Evolutionary conservation across 768 basidiomycete species (phyloP).

Genomic region (Auricularia sp.): DNA sequence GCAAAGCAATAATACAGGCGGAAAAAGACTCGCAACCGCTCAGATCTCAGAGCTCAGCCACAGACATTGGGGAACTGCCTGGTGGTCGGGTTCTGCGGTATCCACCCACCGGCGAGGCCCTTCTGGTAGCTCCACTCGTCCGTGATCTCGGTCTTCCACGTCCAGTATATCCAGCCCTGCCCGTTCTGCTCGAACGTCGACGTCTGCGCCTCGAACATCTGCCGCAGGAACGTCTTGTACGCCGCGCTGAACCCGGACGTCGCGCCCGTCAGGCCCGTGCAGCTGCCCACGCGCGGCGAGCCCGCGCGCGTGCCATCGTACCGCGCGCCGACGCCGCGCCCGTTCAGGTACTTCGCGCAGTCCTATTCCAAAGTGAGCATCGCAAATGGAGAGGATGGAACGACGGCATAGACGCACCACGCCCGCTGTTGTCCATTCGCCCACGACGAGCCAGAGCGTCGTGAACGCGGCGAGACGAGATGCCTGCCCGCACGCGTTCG

Average conservation of each 20-base stretch:
- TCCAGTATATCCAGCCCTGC: neutral
- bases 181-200: neutral
- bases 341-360: conserved; percentile 66
- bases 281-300: conserved; percentile 62
- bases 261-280: conserved; percentile 62
- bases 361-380: conserved; percentile 35
- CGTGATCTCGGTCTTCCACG: conserved; percentile 19
- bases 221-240: conserved; percentile 75
- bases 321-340: conserved; percentile 54
- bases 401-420: conserved; percentile 28
- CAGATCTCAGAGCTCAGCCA: conserved; percentile 2
- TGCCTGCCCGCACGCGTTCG: conserved; percentile 42
- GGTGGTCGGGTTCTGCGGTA: conserved; percentile 51
- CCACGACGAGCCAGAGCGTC: conserved; percentile 69
- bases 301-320: conserved; percentile 57
- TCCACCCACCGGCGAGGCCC: conserved; percentile 75
- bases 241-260: conserved; percentile 60
- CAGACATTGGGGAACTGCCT: conserved; percentile 58
- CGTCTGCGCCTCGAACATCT: conserved; percentile 75
- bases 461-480: conserved; percentile 40
- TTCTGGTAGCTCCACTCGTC: conserved; percentile 89
- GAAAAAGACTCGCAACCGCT: too few relatives aligned
- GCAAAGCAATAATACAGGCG: too few relatives aligned
- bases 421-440: conserved; percentile 65
- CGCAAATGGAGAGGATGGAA: conserved; percentile 15